Base-by-base conservation (phyloP, 306 rosid species). In the Ormosia emarginata region DNA sequence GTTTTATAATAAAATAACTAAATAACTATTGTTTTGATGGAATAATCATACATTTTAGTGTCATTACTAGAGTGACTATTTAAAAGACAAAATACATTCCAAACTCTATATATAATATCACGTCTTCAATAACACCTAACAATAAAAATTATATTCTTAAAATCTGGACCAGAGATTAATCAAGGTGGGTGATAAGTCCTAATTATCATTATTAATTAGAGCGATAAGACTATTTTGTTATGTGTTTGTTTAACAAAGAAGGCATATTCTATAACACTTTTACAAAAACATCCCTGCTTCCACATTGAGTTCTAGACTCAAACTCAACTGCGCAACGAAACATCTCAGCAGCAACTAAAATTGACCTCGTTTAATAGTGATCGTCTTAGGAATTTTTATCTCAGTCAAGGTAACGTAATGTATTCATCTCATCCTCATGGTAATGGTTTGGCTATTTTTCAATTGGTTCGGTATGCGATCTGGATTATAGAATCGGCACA, bases 321-420 rank as follows among this genome's bases (percentile, higher is more conserved):
- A 75, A 39, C 61, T 59, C 71, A 75, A 75, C 8, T 53, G 30
- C 79, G 36, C 57, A 43, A 58, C 43, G 8, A 74, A 57, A 74
- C 68, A 41, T 46, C 29, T 17, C 1, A 1, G 79, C 79, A 44
- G 57, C 80, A 41, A 75, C 71, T 24, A 17, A 75, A 75, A 61
- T 75, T 59, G 80, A 75, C 80, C 30, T 18, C 9, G 52, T 67
- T 4, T 9, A 43, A 56, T 56, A 17, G 9, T 17, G 33, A 11
- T 17, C 33, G 3, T 17, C 33, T 15, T 7, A 7, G 62, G 62
- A 56, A 56, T 56, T 56, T 56, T 56, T 17, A 49, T 55, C 32
- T 6, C 62, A 56, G 33, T 17, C 32, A 56, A 18, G 32, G 24
- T 15, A 56, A 56, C 9, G 32, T 56, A 56, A 55, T 7, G 5